These are phyloP conservation scores for Acacia crassicarpa DNA, from an alignment of 306 rosid species.

Conservation along the genomic window DNA sequence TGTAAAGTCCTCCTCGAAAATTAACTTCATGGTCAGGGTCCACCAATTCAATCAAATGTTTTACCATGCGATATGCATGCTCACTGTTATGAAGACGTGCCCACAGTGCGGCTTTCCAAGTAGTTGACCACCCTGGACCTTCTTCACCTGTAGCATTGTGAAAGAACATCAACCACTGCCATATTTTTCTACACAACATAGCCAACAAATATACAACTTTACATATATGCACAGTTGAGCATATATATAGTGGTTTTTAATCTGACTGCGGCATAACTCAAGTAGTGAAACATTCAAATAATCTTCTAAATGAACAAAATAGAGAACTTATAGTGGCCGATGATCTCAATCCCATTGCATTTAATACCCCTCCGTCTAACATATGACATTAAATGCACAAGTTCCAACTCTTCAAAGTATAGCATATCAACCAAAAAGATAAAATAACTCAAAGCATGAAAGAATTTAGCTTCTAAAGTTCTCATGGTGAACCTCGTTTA, in stretches of 20 bases:
- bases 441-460: slow-evolving; percentile 3
- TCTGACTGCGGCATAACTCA: not conserved
- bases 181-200: not conserved
- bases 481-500: slow-evolving; percentile 73
- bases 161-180: slow-evolving; percentile 28
- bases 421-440: slow-evolving; percentile 9
- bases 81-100: slow-evolving; percentile 85
- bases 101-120: slow-evolving; percentile 85
- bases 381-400: not conserved
- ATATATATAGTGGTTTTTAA: slow-evolving; percentile 6
- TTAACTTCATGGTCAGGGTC: slow-evolving; percentile 74
- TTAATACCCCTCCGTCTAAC: not conserved
- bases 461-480: slow-evolving; percentile 18
- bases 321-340: not conserved
- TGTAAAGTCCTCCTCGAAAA: slow-evolving; percentile 86
- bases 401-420: not conserved
- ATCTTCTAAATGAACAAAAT: slow-evolving; percentile 8
- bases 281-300: not conserved
- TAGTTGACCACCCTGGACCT: slow-evolving; percentile 99
- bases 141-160: slow-evolving; percentile 71
- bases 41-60: slow-evolving; percentile 78
- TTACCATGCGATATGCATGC: slow-evolving; percentile 89
- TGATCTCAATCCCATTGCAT: not conserved
- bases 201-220: not conserved
- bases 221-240: slow-evolving; percentile 12